Conservation (phyloP, 106 monocot species). For the Chionographis japonica region DNA sequence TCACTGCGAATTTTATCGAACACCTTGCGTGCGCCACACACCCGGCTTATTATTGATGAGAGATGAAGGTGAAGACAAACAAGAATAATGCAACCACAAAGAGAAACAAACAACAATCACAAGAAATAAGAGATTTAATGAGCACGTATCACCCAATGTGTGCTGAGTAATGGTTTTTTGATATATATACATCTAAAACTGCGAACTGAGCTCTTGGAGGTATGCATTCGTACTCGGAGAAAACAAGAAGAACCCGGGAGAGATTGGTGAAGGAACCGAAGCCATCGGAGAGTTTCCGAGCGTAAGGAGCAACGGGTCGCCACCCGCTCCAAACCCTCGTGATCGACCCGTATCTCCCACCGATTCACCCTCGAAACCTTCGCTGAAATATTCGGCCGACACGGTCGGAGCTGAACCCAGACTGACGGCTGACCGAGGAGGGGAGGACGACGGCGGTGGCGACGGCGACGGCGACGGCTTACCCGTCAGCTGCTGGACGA, state of each 20-base stretch:
- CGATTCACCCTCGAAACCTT: no score
- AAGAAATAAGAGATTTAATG: no score
- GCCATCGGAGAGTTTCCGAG: neutral
- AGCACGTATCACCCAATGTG: no score
- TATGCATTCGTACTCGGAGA: neutral
- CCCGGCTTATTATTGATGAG: no score
- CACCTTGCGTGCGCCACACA: no score
- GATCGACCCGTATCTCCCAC: neutral
- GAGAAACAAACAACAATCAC: no score
- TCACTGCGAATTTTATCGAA: no score
- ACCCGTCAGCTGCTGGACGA: conserved; percentile 6
- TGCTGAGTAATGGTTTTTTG: no score
- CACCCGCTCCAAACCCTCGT: neutral
- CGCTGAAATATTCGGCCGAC: no score
- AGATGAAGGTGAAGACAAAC: no score
- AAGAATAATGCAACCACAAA: no score
- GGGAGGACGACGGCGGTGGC: neutral
- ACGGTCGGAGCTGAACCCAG: no score
- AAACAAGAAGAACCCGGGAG: neutral
- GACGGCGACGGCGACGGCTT: neutral
- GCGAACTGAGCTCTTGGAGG: neutral
- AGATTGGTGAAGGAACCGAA: neutral
- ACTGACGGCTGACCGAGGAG: neutral
- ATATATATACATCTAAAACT: neutral
- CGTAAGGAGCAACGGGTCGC: neutral